phyloP scores from a whole-genome alignment of 1,284 basidiomycete genomes.

The Salmacisia buchloeana region DNA sequence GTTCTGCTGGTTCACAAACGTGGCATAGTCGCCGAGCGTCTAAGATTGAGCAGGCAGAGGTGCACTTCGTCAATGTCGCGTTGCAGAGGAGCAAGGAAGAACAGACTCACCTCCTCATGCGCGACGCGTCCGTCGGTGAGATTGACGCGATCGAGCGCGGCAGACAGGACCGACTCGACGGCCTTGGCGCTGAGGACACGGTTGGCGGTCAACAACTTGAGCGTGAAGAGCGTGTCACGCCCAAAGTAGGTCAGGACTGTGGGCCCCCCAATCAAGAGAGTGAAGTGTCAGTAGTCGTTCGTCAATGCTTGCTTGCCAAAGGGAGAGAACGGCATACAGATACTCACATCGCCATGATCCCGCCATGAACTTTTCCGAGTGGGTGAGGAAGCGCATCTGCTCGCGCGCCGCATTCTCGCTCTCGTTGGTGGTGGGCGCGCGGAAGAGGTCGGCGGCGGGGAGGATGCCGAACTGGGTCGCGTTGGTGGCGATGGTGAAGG shows the following conservation, averaged over 20 bases:
- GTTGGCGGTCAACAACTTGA: slow-evolving; percentile 52
- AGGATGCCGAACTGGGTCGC: slow-evolving; percentile 52
- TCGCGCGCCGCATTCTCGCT: slow-evolving; percentile 41
- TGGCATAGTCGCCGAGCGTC: slow-evolving; percentile 47
- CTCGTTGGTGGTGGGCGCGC: slow-evolving; percentile 31
- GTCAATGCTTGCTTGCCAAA: slow-evolving; percentile 15
- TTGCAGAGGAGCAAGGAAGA: too few species aligned
- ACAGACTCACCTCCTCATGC: slow-evolving; percentile 57
- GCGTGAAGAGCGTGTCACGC: slow-evolving; percentile 54
- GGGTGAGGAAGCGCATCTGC: slow-evolving; percentile 51
- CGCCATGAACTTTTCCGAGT: slow-evolving; percentile 53
- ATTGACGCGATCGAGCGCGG: slow-evolving; percentile 54
- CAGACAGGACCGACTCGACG: slow-evolving; percentile 54
- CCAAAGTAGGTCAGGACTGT: slow-evolving; percentile 51
- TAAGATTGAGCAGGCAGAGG: too few species aligned
- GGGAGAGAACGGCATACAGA: slow-evolving; percentile 53
- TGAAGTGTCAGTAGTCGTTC: not conserved
- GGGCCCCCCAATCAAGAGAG: not conserved
- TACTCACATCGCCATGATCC: slow-evolving; percentile 54
- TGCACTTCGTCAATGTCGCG: too few species aligned
- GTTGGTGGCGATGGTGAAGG: slow-evolving; percentile 53
- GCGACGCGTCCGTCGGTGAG: slow-evolving; percentile 52
- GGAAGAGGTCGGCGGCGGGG: slow-evolving; percentile 50
- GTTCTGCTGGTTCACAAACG: slow-evolving; percentile 51
- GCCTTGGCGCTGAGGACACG: slow-evolving; percentile 51